These are phyloP conservation scores for Cladobotryum protrusum DNA, from an alignment of 2,329 filamentous ascomycete species.

Conservation along the genomic window DNA sequence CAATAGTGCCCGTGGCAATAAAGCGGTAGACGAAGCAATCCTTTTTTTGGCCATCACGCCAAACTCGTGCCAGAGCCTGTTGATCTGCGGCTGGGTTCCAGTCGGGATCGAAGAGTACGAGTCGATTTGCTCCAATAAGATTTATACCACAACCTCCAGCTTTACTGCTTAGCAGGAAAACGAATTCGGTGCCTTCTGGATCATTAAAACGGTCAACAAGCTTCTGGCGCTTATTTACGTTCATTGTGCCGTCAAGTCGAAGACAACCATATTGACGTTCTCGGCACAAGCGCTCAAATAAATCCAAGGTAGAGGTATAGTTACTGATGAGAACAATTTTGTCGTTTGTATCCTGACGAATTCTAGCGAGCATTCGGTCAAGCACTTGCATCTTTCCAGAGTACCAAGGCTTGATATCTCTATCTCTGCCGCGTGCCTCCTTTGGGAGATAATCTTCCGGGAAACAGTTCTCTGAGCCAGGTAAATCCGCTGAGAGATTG, in stretches of 20 bases:
- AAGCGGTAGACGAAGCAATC: slow-evolving; percentile 99
- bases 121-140: slow-evolving; percentile 85
- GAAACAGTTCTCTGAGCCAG: slow-evolving; percentile 74
- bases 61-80: slow-evolving; percentile 92
- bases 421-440: slow-evolving; percentile 78
- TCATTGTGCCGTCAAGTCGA: slow-evolving; percentile 94
- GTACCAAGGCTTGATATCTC: slow-evolving; percentile 91
- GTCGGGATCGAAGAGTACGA: slow-evolving; percentile 93
- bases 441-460: slow-evolving; percentile 86
- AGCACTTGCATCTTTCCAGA: slow-evolving; percentile 98
- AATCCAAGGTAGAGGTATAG: slow-evolving; percentile 91
- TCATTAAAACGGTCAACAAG: slow-evolving; percentile 98
- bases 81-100: slow-evolving; percentile 99
- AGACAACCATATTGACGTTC: slow-evolving; percentile 77
- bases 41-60: slow-evolving; percentile 98
- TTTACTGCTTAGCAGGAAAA: slow-evolving; percentile 95
- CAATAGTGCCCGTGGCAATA: slow-evolving; percentile 94
- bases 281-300: slow-evolving; percentile 88
- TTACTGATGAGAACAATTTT: slow-evolving; percentile 99
- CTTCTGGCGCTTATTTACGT: slow-evolving; percentile 93
- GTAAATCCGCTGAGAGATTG: slow-evolving; percentile 74
- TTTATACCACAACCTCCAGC: slow-evolving; percentile 96
- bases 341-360: slow-evolving; percentile 93
- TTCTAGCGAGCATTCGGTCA: slow-evolving; percentile 95
- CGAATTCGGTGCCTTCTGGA: slow-evolving; percentile 79